These are phyloP conservation scores for Aspergillus funiculosus DNA, from an alignment of 495 filamentous ascomycete species.

Conservation along the genomic window DNA sequence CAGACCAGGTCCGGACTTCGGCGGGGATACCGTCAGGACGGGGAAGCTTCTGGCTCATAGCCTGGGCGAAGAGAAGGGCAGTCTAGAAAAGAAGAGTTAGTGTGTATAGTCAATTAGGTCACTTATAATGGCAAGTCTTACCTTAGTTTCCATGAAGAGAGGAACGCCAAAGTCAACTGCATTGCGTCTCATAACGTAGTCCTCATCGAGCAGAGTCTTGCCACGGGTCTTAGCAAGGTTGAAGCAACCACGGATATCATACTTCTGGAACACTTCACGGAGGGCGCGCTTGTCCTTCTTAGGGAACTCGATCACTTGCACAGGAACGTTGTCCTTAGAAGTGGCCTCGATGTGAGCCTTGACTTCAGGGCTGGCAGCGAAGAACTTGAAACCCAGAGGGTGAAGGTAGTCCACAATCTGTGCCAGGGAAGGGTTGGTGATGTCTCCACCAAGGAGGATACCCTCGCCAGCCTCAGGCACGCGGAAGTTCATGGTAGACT, in stretches of 20 bases:
- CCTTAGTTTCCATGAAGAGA: slow-evolving; percentile 98
- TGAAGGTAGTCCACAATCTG: slow-evolving; percentile 75
- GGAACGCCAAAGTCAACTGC: slow-evolving; percentile 98
- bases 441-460: slow-evolving; percentile 87
- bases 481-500: slow-evolving; percentile 99
- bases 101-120: slow-evolving; percentile 1
- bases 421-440: slow-evolving; percentile 56
- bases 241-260: slow-evolving; percentile 92
- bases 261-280: slow-evolving; percentile 93
- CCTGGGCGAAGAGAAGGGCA: slow-evolving; percentile 88
- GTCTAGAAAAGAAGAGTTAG: slow-evolving; percentile 53
- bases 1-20: slow-evolving; percentile 89
- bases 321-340: slow-evolving; percentile 56
- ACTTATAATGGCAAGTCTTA: slow-evolving; percentile 40
- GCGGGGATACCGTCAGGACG: slow-evolving; percentile 72
- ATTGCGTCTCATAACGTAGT: slow-evolving; percentile 98
- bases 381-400: slow-evolving; percentile 91
- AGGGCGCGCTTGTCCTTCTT: slow-evolving; percentile 92
- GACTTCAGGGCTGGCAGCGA: slow-evolving; percentile 71
- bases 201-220: slow-evolving; percentile 81
- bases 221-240: slow-evolving; percentile 82
- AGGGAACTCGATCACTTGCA: slow-evolving; percentile 96
- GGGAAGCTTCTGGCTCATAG: slow-evolving; percentile 93
- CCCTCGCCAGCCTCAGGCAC: slow-evolving; percentile 89
- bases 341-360: slow-evolving; percentile 74